A percentile compares a stretch with the other conserved stretches of the same genome.
phyloP scores from a whole-genome alignment of 2,329 filamentous ascomycete genomes.

The Rhinocladiella similis region DNA sequence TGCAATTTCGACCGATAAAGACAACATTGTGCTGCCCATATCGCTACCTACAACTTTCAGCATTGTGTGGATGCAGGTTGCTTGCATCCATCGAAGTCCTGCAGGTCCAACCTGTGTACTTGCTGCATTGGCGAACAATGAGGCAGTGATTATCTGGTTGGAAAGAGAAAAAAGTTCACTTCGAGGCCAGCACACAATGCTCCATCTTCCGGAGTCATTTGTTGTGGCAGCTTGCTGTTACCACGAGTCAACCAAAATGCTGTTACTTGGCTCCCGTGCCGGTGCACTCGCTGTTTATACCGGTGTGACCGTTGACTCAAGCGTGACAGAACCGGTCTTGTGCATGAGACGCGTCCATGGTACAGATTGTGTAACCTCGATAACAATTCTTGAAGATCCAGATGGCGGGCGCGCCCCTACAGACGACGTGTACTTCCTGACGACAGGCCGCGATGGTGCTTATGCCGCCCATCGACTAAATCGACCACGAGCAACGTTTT shows the following conservation, averaged over 20 bases:
- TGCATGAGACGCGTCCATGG: slow-evolving; percentile 43
- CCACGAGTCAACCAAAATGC: slow-evolving; percentile 30
- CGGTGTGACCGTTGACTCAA: slow-evolving; percentile 23
- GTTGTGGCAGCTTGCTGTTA: slow-evolving; percentile 51
- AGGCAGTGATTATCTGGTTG: slow-evolving; percentile 16
- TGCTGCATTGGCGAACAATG: slow-evolving; percentile 9
- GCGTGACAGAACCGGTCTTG: slow-evolving; percentile 21
- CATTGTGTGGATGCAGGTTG: slow-evolving; percentile 19
- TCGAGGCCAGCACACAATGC: slow-evolving; percentile 10
- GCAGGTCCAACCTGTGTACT: slow-evolving; percentile 9
- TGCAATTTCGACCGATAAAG: not conserved
- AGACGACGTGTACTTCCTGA: slow-evolving; percentile 56
- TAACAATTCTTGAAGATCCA: slow-evolving; percentile 50
- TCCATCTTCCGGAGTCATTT: slow-evolving; percentile 46
- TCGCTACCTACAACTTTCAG: not conserved
- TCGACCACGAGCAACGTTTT: not conserved
- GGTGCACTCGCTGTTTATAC: slow-evolving; percentile 55
- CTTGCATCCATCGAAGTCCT: not conserved
- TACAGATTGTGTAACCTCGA: slow-evolving; percentile 67
- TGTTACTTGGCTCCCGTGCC: slow-evolving; percentile 58
- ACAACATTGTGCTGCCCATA: not conserved
- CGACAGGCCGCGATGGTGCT: slow-evolving; percentile 74
- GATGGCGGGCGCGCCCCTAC: slow-evolving; percentile 24
- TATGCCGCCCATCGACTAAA: slow-evolving; percentile 63
- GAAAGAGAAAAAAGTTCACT: not conserved